Evolutionary conservation across 2,329 filamentous ascomycete species (phyloP).

Genomic region (Coniochaeta prunicola): DNA sequence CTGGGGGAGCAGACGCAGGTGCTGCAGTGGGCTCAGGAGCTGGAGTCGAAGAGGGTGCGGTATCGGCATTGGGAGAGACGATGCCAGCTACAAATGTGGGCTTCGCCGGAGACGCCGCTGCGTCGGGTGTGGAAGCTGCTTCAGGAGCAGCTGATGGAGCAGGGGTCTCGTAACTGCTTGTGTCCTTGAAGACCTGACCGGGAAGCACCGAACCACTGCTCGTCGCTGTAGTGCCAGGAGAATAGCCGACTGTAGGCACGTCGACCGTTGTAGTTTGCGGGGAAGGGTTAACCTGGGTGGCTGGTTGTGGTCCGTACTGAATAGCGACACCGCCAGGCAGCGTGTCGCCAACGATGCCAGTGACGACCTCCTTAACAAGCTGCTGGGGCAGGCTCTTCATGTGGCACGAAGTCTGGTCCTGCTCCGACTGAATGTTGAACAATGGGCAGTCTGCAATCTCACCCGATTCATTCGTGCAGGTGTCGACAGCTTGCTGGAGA

Average conservation of each 20-base stretch:
- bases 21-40: conserved; percentile 16
- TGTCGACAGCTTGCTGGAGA: conserved; percentile 64
- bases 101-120: conserved; percentile 1
- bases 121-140: not conserved
- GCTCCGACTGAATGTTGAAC: conserved; percentile 60
- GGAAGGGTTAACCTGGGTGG: conserved; percentile 7
- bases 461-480: conserved; percentile 67
- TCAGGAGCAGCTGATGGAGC: conserved; percentile 5
- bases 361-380: conserved; percentile 53
- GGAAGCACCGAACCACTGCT: conserved; percentile 25
- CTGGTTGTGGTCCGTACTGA: conserved; percentile 21
- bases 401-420: conserved; percentile 49
- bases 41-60: conserved; percentile 8
- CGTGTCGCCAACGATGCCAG: conserved; percentile 38
- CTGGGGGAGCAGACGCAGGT: conserved; percentile 17
- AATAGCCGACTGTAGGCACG: conserved; percentile 26
- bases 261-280: conserved; percentile 12
- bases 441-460: conserved; percentile 65
- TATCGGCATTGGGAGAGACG: conserved; percentile 3
- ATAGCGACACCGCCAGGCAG: conserved; percentile 61
- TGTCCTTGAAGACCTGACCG: conserved; percentile 32
- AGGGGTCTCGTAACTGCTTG: not conserved
- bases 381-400: conserved; percentile 45
- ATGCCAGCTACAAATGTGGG: conserved; percentile 2
- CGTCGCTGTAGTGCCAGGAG: conserved; percentile 24